Evolutionary conservation across 768 basidiomycete genomes (phyloP).

Genomic region (Fistulinella prunicolor): DNA sequence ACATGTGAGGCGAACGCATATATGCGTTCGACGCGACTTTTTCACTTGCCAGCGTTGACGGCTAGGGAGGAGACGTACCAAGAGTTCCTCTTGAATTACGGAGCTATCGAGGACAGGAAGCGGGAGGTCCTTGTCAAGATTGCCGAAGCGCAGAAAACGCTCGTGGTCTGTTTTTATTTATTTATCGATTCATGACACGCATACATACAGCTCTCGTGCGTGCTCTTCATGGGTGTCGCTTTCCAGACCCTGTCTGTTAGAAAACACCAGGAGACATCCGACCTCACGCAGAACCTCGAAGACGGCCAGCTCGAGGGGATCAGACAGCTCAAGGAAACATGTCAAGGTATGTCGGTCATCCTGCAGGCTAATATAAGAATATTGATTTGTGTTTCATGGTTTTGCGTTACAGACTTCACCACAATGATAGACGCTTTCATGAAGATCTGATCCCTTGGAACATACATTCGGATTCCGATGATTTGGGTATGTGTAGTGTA

Average conservation of each 20-base stretch:
- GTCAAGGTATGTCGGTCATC: conserved; percentile 15
- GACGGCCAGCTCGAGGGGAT: conserved; percentile 25
- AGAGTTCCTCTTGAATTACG: conserved; percentile 24
- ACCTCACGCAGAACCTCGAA: conserved; percentile 21
- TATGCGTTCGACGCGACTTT: conserved; percentile 2
- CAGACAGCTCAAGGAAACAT: conserved; percentile 16
- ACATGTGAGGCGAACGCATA: conserved; percentile 25
- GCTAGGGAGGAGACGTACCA: conserved; percentile 26
- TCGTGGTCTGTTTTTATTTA: conserved; percentile 19
- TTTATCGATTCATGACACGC: neutral
- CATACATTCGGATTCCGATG: neutral
- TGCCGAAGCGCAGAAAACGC: conserved; percentile 18
- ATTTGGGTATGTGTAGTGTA: too few relatives aligned
- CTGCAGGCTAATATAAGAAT: too few relatives aligned
- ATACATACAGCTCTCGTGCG: too few relatives aligned
- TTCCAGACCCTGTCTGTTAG: conserved; percentile 27
- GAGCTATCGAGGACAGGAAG: conserved; percentile 25
- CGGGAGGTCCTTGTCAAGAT: conserved; percentile 28
- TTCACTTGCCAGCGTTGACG: neutral
- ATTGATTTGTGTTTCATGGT: neutral
- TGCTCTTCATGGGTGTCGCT: too few relatives aligned
- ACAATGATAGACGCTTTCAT: conserved; percentile 21
- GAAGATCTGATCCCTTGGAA: conserved; percentile 10
- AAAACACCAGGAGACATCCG: conserved; percentile 27
- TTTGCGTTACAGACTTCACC: conserved; percentile 13